Conservation (phyloP, 805 yeast species). For the Candida tallmaniae region DNA sequence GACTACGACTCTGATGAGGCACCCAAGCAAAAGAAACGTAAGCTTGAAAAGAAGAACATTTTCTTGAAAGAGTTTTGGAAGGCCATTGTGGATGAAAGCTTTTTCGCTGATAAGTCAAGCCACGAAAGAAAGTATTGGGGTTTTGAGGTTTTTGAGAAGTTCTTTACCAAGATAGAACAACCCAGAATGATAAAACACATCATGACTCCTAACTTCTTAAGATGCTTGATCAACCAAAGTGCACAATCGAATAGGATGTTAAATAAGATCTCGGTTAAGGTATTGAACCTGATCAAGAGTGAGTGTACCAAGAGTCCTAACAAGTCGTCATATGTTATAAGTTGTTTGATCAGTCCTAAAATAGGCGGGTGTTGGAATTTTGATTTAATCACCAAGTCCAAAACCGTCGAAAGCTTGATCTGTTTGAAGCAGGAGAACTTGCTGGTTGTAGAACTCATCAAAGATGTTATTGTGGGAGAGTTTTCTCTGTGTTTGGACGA, state of each 20-base stretch:
- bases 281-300: conserved; percentile 41
- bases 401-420: conserved; percentile 46
- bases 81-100: conserved; percentile 70
- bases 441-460: conserved; percentile 17
- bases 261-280: conserved; percentile 58
- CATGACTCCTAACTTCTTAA: conserved; percentile 61
- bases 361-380: conserved; percentile 61
- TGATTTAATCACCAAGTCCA: conserved; percentile 72
- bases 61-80: conserved; percentile 68
- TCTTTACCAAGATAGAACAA: conserved; percentile 25
- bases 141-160: conserved; percentile 60
- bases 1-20: conserved; percentile 21
- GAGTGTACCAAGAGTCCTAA: conserved; percentile 32
- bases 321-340: conserved; percentile 31
- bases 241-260: conserved; percentile 61
- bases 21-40: conserved; percentile 17
- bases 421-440: conserved; percentile 19
- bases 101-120: conserved; percentile 73
- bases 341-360: conserved; percentile 22
- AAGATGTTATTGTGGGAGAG: conserved; percentile 19
- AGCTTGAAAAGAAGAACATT: conserved; percentile 19
- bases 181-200: conserved; percentile 21
- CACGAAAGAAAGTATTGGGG: conserved; percentile 87
- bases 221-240: conserved; percentile 74
- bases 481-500: conserved; percentile 21